Evolutionary conservation across 495 filamentous ascomycete species (phyloP).

Genomic region (Usnea hakonensis): DNA sequence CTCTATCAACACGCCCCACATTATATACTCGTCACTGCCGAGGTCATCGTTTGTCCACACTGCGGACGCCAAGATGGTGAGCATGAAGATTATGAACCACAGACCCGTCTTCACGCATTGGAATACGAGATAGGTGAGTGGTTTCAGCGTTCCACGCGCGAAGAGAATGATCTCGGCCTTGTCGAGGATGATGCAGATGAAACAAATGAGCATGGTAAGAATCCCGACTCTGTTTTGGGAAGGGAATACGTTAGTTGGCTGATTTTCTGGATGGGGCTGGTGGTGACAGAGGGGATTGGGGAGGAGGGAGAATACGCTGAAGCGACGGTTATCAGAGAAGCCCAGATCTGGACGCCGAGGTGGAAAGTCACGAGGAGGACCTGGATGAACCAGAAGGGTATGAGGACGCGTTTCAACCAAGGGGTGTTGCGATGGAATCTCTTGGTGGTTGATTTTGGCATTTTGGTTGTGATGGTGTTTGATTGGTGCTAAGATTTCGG

Average conservation of each 20-base stretch:
- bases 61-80: constrained; percentile 18
- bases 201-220: constrained; percentile 18
- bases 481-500: no score
- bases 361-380: constrained; percentile 20
- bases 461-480: not conserved
- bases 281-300: not conserved
- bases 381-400: constrained; percentile 33
- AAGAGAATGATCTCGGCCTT: constrained; percentile 30
- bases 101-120: constrained; percentile 27
- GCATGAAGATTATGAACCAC: constrained; percentile 25
- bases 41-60: not conserved
- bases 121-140: constrained; percentile 26
- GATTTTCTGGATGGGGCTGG: not conserved
- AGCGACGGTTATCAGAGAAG: not conserved
- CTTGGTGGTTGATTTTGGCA: not conserved
- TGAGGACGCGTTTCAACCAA: constrained; percentile 31
- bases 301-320: not conserved
- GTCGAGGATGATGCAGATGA: constrained; percentile 23
- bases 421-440: constrained; percentile 13
- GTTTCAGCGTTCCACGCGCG: constrained; percentile 24
- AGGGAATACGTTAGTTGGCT: not conserved
- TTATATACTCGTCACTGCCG: not conserved
- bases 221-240: constrained; percentile 11
- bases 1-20: constrained; percentile 9
- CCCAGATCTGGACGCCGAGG: constrained; percentile 4